Conservation (phyloP, 2,329 filamentous ascomycete species). For the Metarhizium sp. region DNA sequence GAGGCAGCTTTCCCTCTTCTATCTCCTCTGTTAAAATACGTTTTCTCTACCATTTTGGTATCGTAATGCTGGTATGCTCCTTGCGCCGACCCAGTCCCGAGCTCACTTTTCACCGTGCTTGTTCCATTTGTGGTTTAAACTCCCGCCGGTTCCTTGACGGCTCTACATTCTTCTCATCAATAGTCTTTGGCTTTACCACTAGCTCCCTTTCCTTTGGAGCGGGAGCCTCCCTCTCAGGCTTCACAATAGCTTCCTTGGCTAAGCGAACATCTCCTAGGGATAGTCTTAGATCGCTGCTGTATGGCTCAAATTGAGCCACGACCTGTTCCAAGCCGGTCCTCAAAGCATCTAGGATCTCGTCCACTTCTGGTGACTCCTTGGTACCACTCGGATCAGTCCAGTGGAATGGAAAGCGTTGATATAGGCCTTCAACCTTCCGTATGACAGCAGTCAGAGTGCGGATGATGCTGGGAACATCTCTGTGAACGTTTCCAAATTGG, state of each 20-base stretch:
- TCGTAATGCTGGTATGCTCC: slow-evolving; percentile 3
- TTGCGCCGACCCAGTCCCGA: neutral
- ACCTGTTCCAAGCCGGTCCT: slow-evolving; percentile 57
- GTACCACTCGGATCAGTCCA: slow-evolving; percentile 67
- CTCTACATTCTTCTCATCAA: slow-evolving; percentile 14
- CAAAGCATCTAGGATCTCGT: slow-evolving; percentile 56
- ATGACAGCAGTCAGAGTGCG: slow-evolving; percentile 62
- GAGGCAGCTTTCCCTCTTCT: neutral
- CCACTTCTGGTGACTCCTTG: slow-evolving; percentile 55
- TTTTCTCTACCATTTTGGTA: slow-evolving; percentile 6
- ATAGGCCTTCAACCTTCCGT: slow-evolving; percentile 59
- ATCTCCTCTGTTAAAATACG: neutral
- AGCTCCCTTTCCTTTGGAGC: slow-evolving; percentile 16
- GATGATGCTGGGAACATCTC: slow-evolving; percentile 67
- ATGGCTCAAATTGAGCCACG: slow-evolving; percentile 63
- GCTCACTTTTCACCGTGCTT: slow-evolving; percentile 11
- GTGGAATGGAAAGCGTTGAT: slow-evolving; percentile 49
- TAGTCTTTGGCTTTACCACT: slow-evolving; percentile 16
- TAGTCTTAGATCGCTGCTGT: slow-evolving; percentile 61
- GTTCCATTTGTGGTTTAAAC: slow-evolving; percentile 19
- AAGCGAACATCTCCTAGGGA: slow-evolving; percentile 61
- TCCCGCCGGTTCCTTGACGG: slow-evolving; percentile 12
- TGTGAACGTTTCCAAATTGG: slow-evolving; percentile 74
- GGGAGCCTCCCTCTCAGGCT: slow-evolving; percentile 8
- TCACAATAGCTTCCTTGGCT: slow-evolving; percentile 55